These are phyloP conservation scores for Pistacia atlantica DNA, from an alignment of 345 rosid genomes.

Conservation along the genomic window DNA sequence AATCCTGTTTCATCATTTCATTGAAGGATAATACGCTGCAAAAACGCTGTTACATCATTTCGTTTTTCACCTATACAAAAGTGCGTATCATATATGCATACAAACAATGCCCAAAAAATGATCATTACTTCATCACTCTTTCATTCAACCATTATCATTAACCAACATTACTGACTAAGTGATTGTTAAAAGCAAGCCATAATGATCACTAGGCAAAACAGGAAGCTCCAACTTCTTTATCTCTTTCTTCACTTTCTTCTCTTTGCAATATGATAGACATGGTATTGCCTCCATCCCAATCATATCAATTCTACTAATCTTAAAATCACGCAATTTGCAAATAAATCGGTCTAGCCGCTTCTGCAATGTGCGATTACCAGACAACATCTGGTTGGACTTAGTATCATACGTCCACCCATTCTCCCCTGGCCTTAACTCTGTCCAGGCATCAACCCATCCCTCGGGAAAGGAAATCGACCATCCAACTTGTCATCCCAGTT, in stretches of 20 bases:
- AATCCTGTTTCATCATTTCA: too few relatives aligned
- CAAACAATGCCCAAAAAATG: background rate
- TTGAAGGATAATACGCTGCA: background rate
- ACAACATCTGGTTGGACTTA: slow-evolving; percentile 83
- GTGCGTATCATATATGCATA: slow-evolving; percentile 22
- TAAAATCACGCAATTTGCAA: slow-evolving; percentile 65
- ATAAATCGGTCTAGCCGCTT: slow-evolving; percentile 83
- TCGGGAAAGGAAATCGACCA: slow-evolving; percentile 70
- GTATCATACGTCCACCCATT: slow-evolving; percentile 90
- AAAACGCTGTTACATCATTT: slow-evolving; percentile 14
- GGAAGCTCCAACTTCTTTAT: slow-evolving; percentile 70
- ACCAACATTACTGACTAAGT: slow-evolving; percentile 24
- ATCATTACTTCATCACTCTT: background rate
- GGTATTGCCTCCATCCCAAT: slow-evolving; percentile 87
- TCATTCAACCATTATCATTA: background rate
- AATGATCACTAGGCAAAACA: slow-evolving; percentile 95
- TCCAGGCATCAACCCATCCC: slow-evolving; percentile 87
- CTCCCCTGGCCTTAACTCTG: slow-evolving; percentile 67
- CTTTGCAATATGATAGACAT: slow-evolving; percentile 64
- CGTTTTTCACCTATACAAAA: slow-evolving; percentile 23
- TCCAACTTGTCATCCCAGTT: slow-evolving; percentile 95
- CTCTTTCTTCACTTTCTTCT: slow-evolving; percentile 75
- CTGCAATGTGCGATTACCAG: slow-evolving; percentile 68
- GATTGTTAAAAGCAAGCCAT: slow-evolving; percentile 83
- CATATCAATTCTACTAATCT: slow-evolving; percentile 65